Conservation (phyloP, 441 rosid species). For the Metrosideros polymorpha region DNA sequence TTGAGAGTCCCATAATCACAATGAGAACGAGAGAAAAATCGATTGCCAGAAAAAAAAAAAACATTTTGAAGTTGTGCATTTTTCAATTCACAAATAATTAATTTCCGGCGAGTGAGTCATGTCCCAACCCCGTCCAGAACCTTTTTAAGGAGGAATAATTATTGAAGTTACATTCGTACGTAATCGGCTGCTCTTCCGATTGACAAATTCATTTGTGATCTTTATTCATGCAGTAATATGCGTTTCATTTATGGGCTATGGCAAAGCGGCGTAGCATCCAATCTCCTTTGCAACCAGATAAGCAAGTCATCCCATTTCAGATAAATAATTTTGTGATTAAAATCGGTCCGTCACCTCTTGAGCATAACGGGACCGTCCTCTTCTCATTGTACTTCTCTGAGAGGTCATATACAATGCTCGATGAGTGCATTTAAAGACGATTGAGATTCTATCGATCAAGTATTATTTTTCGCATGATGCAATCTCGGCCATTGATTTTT, state of each 20-base stretch:
- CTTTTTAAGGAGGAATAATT: neutral
- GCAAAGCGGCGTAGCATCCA: too few relatives aligned
- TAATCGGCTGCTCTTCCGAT: neutral
- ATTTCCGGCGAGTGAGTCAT: too few relatives aligned
- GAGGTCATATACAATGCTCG: neutral
- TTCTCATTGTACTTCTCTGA: neutral
- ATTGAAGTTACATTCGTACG: neutral
- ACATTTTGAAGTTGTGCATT: neutral
- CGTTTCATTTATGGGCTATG: neutral
- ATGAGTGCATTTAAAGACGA: neutral
- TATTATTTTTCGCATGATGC: neutral
- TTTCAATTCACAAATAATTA: neutral
- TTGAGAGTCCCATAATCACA: neutral
- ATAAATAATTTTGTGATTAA: neutral
- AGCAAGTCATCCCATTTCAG: neutral
- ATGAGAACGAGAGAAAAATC: neutral
- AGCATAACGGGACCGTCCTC: neutral
- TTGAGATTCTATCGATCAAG: neutral
- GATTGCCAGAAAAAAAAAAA: too few relatives aligned
- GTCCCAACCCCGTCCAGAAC: neutral
- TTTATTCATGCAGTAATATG: neutral
- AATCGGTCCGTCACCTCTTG: neutral
- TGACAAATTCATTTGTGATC: neutral
- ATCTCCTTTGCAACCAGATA: neutral
- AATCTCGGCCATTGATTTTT: neutral